These are phyloP conservation scores for Lasiosphaeria miniovina DNA, from an alignment of 495 filamentous ascomycete species.

Conservation along the genomic window DNA sequence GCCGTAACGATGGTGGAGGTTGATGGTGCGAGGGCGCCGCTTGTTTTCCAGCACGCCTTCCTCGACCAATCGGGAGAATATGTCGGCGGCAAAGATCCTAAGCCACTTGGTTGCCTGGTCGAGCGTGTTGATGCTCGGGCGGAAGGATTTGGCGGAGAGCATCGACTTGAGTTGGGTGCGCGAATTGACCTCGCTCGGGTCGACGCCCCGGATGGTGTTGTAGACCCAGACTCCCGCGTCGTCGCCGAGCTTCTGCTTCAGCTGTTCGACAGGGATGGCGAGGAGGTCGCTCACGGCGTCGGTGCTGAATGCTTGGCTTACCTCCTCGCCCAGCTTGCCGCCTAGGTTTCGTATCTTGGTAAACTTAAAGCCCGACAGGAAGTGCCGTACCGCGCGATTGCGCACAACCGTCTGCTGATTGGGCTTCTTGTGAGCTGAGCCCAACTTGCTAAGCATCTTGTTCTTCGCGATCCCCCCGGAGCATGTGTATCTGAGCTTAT, in stretches of 20 bases:
- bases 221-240: slow-evolving; percentile 89
- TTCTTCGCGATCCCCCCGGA: slow-evolving; percentile 84
- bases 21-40: slow-evolving; percentile 79
- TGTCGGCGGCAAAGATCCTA: slow-evolving; percentile 88
- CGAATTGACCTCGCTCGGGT: slow-evolving; percentile 83
- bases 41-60: slow-evolving; percentile 89
- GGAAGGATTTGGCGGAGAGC: slow-evolving; percentile 96
- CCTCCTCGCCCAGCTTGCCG: slow-evolving; percentile 90
- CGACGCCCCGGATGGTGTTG: slow-evolving; percentile 78
- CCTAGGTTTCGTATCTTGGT: slow-evolving; percentile 95
- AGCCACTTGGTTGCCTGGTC: slow-evolving; percentile 87
- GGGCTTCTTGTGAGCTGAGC: slow-evolving; percentile 86
- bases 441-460: slow-evolving; percentile 94
- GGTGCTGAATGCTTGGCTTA: slow-evolving; percentile 72
- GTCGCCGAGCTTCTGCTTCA: slow-evolving; percentile 76
- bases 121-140: slow-evolving; percentile 73
- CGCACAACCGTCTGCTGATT: slow-evolving; percentile 90
- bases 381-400: slow-evolving; percentile 74
- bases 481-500: slow-evolving; percentile 71
- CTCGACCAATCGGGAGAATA: slow-evolving; percentile 83
- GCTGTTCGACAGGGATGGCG: slow-evolving; percentile 66
- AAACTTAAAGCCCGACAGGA: slow-evolving; percentile 83
- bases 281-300: slow-evolving; percentile 78
- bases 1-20: slow-evolving; percentile 72
- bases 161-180: slow-evolving; percentile 95